Percentiles rank a stretch among this genome's conserved stretches.
phyloP scores from a whole-genome alignment of 2,329 filamentous ascomycete species.

The Sporothrix pallida region DNA sequence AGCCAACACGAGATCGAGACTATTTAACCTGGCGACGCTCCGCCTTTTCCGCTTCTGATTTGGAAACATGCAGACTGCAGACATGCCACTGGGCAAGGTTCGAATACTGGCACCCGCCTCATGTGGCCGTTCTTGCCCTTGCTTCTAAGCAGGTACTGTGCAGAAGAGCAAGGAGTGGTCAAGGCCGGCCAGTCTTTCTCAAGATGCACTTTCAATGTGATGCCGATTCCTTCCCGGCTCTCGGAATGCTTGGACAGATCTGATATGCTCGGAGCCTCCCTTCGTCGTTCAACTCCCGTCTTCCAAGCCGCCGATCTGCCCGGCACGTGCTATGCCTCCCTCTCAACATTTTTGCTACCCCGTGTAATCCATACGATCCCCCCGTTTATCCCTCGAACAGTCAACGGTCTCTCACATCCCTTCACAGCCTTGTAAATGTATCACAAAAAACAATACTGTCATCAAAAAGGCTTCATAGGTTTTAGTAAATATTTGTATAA shows the following conservation, averaged over 20 bases:
- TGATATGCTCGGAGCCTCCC: neutral
- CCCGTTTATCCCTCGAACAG: neutral
- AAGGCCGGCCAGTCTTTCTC: too few relatives aligned
- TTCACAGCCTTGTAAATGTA: neutral
- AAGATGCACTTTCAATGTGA: too few relatives aligned
- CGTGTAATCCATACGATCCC: neutral
- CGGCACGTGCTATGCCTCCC: neutral
- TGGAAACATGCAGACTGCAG: slow-evolving; percentile 4
- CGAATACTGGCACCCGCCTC: neutral
- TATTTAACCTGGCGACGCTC: slow-evolving; percentile 1
- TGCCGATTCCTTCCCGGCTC: neutral
- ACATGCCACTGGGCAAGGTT: neutral
- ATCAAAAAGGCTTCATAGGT: too few relatives aligned
- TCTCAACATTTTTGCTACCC: neutral
- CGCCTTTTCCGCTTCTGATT: neutral
- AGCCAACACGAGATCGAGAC: neutral
- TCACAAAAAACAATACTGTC: neutral
- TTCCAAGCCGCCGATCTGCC: neutral
- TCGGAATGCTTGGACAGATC: neutral
- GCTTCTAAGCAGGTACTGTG: too few relatives aligned
- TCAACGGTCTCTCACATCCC: neutral
- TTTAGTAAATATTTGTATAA: too few relatives aligned
- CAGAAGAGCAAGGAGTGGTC: too few relatives aligned
- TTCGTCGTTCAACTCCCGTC: neutral
- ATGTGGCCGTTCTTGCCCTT: too few relatives aligned